Evolutionary conservation across 495 filamentous ascomycete species (phyloP).

Genomic region (Xylaria longipes): DNA sequence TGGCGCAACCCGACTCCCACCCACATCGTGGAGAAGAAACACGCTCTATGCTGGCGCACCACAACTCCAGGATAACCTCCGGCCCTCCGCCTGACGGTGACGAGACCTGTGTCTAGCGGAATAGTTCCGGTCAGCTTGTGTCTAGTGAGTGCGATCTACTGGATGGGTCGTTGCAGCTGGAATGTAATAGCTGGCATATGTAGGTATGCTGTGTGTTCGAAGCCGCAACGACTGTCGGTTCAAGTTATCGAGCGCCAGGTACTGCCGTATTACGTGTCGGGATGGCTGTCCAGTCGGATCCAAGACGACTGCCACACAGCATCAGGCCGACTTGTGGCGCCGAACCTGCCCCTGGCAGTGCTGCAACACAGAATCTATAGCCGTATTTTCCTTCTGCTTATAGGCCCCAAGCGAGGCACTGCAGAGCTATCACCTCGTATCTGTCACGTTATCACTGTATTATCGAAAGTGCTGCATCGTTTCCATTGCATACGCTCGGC

Average conservation of each 20-base stretch:
- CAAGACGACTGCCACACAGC: constrained; percentile 22
- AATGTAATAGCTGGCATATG: constrained; percentile 4
- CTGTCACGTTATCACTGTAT: constrained; percentile 28
- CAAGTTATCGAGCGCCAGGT: constrained; percentile 1
- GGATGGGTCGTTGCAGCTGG: constrained; percentile 12
- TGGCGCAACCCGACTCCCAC: not conserved
- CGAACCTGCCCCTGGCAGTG: constrained; percentile 21
- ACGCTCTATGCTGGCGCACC: not conserved
- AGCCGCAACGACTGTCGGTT: constrained; percentile 10
- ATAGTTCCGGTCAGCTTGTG: constrained; percentile 12
- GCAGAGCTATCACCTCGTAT: constrained; percentile 29
- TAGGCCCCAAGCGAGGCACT: constrained; percentile 19
- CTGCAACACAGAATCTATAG: constrained; percentile 14
- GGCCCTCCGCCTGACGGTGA: not conserved
- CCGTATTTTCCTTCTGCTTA: constrained; percentile 10
- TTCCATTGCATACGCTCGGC: constrained; percentile 21
- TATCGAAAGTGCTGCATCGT: constrained; percentile 19
- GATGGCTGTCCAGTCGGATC: constrained; percentile 26
- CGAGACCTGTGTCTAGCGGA: constrained; percentile 3
- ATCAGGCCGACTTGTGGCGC: constrained; percentile 26
- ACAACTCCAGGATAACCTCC: not conserved
- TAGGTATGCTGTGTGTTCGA: not conserved
- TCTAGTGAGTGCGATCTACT: not conserved
- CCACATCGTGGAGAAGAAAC: constrained; percentile 1
- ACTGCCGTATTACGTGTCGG: constrained; percentile 20